Conservation (phyloP, 176 grass and related monocot genomes). For the Microstegium vimineum region DNA sequence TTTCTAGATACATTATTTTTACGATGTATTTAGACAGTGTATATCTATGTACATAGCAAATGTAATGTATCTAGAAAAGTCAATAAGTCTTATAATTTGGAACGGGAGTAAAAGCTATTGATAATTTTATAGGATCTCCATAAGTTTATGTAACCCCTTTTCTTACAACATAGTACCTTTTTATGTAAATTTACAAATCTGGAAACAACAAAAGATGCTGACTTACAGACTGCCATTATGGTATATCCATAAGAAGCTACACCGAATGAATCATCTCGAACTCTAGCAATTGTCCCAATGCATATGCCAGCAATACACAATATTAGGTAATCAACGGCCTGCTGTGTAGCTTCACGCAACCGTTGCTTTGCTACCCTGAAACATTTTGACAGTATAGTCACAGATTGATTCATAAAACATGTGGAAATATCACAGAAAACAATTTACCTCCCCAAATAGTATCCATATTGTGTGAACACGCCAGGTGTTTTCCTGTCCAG, state of each 20-base stretch:
- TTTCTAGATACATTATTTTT: no score
- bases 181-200: slow-evolving; percentile 21
- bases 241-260: slow-evolving; percentile 62
- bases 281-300: slow-evolving; percentile 63
- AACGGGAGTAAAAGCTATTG: neutral
- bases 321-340: slow-evolving; percentile 66
- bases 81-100: no score
- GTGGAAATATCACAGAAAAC: slow-evolving; percentile 15
- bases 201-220: slow-evolving; percentile 4
- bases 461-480: slow-evolving; percentile 54
- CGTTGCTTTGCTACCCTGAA: slow-evolving; percentile 63
- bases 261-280: slow-evolving; percentile 58
- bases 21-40: no score
- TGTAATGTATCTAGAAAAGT: no score
- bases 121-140: neutral
- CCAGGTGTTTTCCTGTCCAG: slow-evolving; percentile 56
- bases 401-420: slow-evolving; percentile 21
- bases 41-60: no score
- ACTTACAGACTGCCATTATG: slow-evolving; percentile 80
- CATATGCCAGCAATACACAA: slow-evolving; percentile 69
- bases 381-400: slow-evolving; percentile 30
- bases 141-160: neutral
- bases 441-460: slow-evolving; percentile 69
- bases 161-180: neutral
- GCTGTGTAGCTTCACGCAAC: slow-evolving; percentile 49